phyloP scores from a whole-genome alignment of 257 asterid genomes.

The Fraxinus cuspidata region DNA sequence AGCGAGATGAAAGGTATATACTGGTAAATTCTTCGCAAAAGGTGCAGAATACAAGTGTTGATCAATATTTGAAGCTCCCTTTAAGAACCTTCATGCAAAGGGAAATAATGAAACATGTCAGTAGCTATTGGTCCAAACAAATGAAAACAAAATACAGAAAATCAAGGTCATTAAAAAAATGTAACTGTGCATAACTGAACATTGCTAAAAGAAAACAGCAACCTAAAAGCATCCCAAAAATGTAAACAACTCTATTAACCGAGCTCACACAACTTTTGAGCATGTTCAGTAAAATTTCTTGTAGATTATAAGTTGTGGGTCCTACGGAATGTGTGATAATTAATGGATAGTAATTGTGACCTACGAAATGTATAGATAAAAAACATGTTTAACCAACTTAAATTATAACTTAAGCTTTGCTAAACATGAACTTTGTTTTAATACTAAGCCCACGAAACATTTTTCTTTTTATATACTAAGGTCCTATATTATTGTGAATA shows the following conservation, averaged over 20 bases:
- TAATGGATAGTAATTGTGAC: no score
- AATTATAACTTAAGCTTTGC: no score
- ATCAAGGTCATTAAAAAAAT: background rate
- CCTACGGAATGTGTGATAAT: no score
- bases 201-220: background rate
- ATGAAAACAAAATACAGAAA: slow-evolving; percentile 13
- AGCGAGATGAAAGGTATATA: slow-evolving; percentile 39
- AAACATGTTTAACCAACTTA: no score
- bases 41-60: slow-evolving; percentile 84
- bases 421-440: no score
- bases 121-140: background rate
- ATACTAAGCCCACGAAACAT: background rate
- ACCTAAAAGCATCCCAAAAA: background rate
- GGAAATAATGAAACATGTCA: slow-evolving; percentile 29
- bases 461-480: background rate
- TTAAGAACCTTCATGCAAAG: slow-evolving; percentile 65
- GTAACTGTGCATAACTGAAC: background rate
- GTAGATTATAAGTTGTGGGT: no score
- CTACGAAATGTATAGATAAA: no score
- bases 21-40: slow-evolving; percentile 81
- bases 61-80: slow-evolving; percentile 96
- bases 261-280: no score
- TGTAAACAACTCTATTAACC: background rate
- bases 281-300: no score
- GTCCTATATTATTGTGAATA: background rate